These are phyloP conservation scores for Lactifluus echinatus DNA, from an alignment of 768 basidiomycete genomes.

Conservation along the genomic window DNA sequence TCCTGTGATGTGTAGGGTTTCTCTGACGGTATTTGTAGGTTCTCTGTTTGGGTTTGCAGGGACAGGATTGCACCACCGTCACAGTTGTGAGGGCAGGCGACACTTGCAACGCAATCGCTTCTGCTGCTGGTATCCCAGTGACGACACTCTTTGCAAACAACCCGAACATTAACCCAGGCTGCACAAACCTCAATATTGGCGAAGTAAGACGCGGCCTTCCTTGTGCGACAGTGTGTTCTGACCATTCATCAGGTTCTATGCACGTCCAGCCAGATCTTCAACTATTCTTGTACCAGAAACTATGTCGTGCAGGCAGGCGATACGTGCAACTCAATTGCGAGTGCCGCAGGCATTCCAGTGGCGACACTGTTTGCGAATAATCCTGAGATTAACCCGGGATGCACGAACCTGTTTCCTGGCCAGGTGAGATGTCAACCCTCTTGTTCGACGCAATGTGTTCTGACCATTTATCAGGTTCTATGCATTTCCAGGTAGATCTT, in stretches of 20 bases:
- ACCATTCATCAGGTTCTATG: background rate
- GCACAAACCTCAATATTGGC: slow-evolving; percentile 62
- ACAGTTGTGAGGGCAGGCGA: slow-evolving; percentile 42
- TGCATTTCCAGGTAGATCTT: no score
- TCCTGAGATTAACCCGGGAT: slow-evolving; percentile 53
- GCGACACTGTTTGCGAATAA: slow-evolving; percentile 62
- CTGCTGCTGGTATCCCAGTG: slow-evolving; percentile 38
- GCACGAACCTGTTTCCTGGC: slow-evolving; percentile 62
- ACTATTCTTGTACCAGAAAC: no score
- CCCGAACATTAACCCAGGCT: slow-evolving; percentile 53
- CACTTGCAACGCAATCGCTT: slow-evolving; percentile 39
- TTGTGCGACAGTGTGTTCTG: background rate
- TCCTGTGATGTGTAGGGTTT: no score
- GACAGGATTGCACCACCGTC: slow-evolving; percentile 48
- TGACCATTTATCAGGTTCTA: background rate
- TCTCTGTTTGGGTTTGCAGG: slow-evolving; percentile 50
- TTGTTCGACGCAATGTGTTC: background rate
- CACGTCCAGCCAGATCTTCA: no score
- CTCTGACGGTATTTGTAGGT: background rate
- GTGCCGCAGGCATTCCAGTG: slow-evolving; percentile 38
- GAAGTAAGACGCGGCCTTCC: slow-evolving; percentile 41
- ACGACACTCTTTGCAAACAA: slow-evolving; percentile 62
- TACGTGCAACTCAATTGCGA: slow-evolving; percentile 39
- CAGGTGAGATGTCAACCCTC: slow-evolving; percentile 41
- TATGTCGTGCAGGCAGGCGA: slow-evolving; percentile 42